Base-by-base conservation (phyloP, 164 flowering plant genomes). In the Magnolia kwangsiensis region DNA sequence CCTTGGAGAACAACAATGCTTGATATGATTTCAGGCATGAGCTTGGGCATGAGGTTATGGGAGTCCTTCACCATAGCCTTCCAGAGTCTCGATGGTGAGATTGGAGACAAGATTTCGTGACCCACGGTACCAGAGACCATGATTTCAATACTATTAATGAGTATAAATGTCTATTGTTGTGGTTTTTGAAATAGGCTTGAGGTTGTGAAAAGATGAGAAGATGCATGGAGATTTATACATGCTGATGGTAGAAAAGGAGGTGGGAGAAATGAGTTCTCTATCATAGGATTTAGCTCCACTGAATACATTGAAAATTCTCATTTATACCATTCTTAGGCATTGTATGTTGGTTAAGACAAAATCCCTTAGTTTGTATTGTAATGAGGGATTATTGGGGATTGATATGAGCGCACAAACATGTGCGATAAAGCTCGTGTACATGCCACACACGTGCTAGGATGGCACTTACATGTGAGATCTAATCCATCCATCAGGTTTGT, bases 31-130 rank as follows among this genome's bases (percentile, higher is more conserved):
- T 49, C 51, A 45, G 72, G 72, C 72, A 70, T 70, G 58, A 70
- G 51, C 58, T 70, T 70, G 37, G 72, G 72, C 51, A 70, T 31
- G 29, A 70, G 72, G 4, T 70, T 70, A 51, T 70, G 72, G 51
- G 72, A 19, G 51, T 70, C 72, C 72, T 16, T 70, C 1, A 45
- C 72, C 11, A 19, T 19, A 7, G 72, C 72, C 72, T 70, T 70
- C 51, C 50, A 70, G 14, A 70, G 55, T 45, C 72, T 49, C 21
- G 21, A 50, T 19, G 55, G 51, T 1, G 72, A 31, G 72, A 70
- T 50, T 4, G 50, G 51, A 31, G 72, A 70, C 58, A 31, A 51
- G 23, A 70, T 18, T 20, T 70, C 72, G 1, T 68, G 18, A 27
- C 13, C 24, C 45, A 68, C 45, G 1, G 7, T 21, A 37, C 71